Percentiles rank a stretch among this genome's conserved stretches.
phyloP scores from a whole-genome alignment of 140 eudicot genomes.

The Erigeron philadelphicus region DNA sequence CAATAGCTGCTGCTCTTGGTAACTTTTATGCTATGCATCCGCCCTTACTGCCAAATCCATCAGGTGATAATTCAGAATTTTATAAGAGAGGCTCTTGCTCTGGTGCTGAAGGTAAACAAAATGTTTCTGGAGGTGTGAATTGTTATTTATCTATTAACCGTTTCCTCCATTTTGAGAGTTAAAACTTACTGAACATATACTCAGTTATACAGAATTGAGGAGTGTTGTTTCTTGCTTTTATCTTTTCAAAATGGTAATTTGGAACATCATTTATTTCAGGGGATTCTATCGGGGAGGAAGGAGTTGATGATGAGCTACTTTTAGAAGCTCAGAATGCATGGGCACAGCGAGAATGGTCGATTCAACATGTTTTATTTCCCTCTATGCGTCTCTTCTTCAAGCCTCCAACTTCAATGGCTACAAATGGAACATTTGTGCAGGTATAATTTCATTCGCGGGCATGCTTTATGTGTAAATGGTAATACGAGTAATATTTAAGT shows the following conservation, averaged over 20 bases:
- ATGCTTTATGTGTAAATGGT: neutral
- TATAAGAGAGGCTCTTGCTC: conserved; percentile 43
- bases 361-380: conserved; percentile 85
- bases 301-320: conserved; percentile 65
- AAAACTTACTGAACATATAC: neutral
- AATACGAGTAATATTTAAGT: neutral
- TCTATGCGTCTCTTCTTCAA: conserved; percentile 86
- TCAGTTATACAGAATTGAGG: neutral
- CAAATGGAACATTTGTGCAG: conserved; percentile 96
- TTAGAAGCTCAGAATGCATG: conserved; percentile 87
- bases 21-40: conserved; percentile 95
- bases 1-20: conserved; percentile 91
- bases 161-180: neutral
- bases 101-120: conserved; percentile 27
- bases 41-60: conserved; percentile 89
- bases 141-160: neutral
- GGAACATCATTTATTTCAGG: conserved; percentile 15
- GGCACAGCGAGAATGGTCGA: conserved; percentile 99
- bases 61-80: conserved; percentile 59
- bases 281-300: conserved; percentile 36
- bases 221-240: neutral
- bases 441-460: conserved; percentile 29
- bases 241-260: neutral
- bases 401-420: conserved; percentile 86
- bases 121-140: conserved; percentile 31